phyloP scores from a whole-genome alignment of 2,329 filamentous ascomycete genomes.

The Beauveria asiatica region DNA sequence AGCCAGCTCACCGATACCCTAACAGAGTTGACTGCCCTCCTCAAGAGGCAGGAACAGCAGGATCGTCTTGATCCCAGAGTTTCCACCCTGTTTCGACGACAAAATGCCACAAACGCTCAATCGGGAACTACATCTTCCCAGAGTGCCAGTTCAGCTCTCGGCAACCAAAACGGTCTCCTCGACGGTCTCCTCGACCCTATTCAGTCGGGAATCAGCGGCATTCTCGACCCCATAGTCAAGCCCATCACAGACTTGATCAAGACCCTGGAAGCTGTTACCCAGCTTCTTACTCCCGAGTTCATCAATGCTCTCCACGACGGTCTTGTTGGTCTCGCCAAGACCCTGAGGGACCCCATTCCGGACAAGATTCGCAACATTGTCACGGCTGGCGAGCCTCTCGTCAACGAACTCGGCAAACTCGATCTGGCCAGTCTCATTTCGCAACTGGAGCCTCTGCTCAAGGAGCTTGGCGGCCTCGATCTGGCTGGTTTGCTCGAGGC shows the following conservation, averaged over 20 bases:
- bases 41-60: slow-evolving; percentile 23
- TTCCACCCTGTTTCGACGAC: slow-evolving; percentile 3
- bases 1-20: slow-evolving; percentile 37
- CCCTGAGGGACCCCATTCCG: slow-evolving; percentile 24
- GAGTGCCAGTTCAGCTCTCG: not conserved
- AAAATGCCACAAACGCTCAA: slow-evolving; percentile 12
- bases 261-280: slow-evolving; percentile 21
- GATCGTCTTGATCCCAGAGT: slow-evolving; percentile 7
- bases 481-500: slow-evolving; percentile 23
- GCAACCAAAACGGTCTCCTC: slow-evolving; percentile 13
- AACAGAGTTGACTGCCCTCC: slow-evolving; percentile 32
- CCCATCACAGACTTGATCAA: slow-evolving; percentile 21
- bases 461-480: slow-evolving; percentile 21
- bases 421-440: slow-evolving; percentile 16
- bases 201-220: slow-evolving; percentile 1
- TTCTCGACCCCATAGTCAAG: slow-evolving; percentile 17
- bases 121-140: slow-evolving; percentile 13
- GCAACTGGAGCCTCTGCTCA: slow-evolving; percentile 20
- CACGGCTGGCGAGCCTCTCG: slow-evolving; percentile 27
- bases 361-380: slow-evolving; percentile 26
- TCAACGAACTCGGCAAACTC: slow-evolving; percentile 20
- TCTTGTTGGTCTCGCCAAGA: slow-evolving; percentile 30
- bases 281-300: slow-evolving; percentile 30
- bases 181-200: slow-evolving; percentile 17
- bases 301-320: slow-evolving; percentile 32